phyloP scores from a whole-genome alignment of 139 green algal genomes.

The Picochlorum sp. region DNA sequence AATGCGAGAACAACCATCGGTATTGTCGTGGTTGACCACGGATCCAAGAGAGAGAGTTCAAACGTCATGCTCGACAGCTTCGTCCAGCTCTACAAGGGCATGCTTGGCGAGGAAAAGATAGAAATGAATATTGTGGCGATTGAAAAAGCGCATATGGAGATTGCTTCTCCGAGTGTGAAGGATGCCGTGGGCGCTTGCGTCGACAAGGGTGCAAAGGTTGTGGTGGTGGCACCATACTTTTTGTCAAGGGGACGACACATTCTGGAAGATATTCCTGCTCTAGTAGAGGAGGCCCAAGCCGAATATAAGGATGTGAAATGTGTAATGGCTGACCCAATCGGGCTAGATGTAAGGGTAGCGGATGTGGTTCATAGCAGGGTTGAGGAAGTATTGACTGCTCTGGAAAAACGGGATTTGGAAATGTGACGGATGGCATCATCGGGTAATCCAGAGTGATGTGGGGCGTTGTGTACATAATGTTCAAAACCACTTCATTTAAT shows the following conservation, averaged over 20 bases:
- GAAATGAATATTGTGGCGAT: conserved; percentile 24
- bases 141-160: conserved; percentile 79
- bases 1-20: conserved; percentile 14
- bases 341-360: conserved; percentile 56
- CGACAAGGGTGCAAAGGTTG: conserved; percentile 16
- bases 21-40: conserved; percentile 88
- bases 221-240: conserved; percentile 84
- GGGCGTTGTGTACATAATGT: too few relatives aligned
- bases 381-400: too few relatives aligned
- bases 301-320: conserved; percentile 38
- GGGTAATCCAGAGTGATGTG: too few relatives aligned
- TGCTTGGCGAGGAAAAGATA: conserved; percentile 40
- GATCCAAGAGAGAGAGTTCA: conserved; percentile 54
- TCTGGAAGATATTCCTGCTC: conserved; percentile 69
- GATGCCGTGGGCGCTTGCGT: conserved; percentile 48
- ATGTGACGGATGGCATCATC: too few relatives aligned
- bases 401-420: too few relatives aligned
- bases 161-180: conserved; percentile 67
- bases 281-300: conserved; percentile 51
- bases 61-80: conserved; percentile 79
- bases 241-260: conserved; percentile 71
- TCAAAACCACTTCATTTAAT: too few relatives aligned
- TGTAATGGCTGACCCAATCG: conserved; percentile 67
- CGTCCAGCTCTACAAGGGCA: conserved; percentile 52
- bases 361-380: conserved; percentile 59